Base-by-base conservation (phyloP, 139 green algal genomes). In the Chlorella sp. region DNA sequence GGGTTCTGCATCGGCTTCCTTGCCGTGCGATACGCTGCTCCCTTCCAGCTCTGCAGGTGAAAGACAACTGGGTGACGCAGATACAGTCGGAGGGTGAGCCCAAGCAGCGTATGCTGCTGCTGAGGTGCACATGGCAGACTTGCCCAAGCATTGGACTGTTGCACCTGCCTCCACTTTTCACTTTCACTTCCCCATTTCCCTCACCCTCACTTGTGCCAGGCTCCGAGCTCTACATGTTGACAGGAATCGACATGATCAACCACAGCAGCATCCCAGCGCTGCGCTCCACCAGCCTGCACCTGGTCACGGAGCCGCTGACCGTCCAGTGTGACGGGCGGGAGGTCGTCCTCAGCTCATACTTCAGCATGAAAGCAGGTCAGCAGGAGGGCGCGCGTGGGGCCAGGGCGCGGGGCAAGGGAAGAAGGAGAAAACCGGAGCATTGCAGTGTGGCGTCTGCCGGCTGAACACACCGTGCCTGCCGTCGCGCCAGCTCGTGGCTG, bases 221-320 rank as follows among this genome's bases (percentile, higher is more conserved):
- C 25, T 45, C 67, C 8, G 76, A 87, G 50, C 83, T 94, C 72
- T 91, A 86, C 70, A 71, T 92, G 29, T 72, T 94, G 6, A 85
- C 87, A 1, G 87, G 61, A 45, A 92, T 94, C 2, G 90, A 94
- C 80, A 91, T 93, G 90, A 73, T 91, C 38, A 94, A 94, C 74
- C 90, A 94, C 76, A 67, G 71, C 29, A 83, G 72, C 8, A 33
- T 83, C 29, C 67, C 82, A 3, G 56, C 29, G 0, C 59, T 40
- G 21, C 74, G 86, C 27, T 90, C 88, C 71, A 86, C 83, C 15
- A 67, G 33, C 27, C 79, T 94, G 50, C 68, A 67, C 15, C 67
- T 84, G 79, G 76, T 85, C 55, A 35, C 53, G 53, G 67, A 35
- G 64, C 68, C 60, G 23, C 46, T 78, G 55, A 82, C 67, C 15